Evolutionary conservation across 1,139 yeast genomes (phyloP).

Genomic region (Debaryomyces udenii): DNA sequence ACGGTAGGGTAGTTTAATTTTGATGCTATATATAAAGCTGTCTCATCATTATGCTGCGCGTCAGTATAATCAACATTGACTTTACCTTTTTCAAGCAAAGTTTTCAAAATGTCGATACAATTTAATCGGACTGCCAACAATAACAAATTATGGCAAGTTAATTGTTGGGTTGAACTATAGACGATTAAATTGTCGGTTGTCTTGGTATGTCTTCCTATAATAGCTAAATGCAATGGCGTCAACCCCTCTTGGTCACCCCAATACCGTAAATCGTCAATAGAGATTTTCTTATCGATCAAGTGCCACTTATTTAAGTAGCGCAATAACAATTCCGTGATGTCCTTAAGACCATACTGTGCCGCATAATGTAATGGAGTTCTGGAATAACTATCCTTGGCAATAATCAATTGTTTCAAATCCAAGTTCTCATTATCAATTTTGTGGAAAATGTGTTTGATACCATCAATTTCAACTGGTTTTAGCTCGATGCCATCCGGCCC

Average conservation of each 20-base stretch:
- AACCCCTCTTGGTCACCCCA: conserved; percentile 89
- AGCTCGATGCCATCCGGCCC: conserved; percentile 66
- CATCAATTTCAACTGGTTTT: conserved; percentile 23
- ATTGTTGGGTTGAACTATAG: conserved; percentile 39
- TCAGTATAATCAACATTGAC: conserved; percentile 69
- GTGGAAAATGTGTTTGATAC: conserved; percentile 51
- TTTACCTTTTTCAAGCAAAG: conserved; percentile 58
- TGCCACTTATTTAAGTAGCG: conserved; percentile 39
- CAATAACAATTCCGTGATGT: conserved; percentile 60
- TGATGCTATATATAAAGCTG: conserved; percentile 79
- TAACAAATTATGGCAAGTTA: conserved; percentile 54
- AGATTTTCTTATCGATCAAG: conserved; percentile 37
- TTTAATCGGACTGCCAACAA: conserved; percentile 75
- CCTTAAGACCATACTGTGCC: conserved; percentile 80
- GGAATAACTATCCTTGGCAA: conserved; percentile 71
- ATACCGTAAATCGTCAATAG: conserved; percentile 58
- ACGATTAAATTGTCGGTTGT: conserved; percentile 66
- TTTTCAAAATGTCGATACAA: conserved; percentile 56
- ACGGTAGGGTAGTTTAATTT: conserved; percentile 60
- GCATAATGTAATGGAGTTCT: conserved; percentile 92
- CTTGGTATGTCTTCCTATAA: conserved; percentile 79
- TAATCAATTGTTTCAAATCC: conserved; percentile 53
- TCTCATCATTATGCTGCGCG: conserved; percentile 64
- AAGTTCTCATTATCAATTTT: conserved; percentile 21
- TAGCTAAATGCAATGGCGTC: conserved; percentile 83